These are phyloP conservation scores for Aspergillus sp. DNA, from an alignment of 2,329 filamentous ascomycete genomes.

Conservation along the genomic window DNA sequence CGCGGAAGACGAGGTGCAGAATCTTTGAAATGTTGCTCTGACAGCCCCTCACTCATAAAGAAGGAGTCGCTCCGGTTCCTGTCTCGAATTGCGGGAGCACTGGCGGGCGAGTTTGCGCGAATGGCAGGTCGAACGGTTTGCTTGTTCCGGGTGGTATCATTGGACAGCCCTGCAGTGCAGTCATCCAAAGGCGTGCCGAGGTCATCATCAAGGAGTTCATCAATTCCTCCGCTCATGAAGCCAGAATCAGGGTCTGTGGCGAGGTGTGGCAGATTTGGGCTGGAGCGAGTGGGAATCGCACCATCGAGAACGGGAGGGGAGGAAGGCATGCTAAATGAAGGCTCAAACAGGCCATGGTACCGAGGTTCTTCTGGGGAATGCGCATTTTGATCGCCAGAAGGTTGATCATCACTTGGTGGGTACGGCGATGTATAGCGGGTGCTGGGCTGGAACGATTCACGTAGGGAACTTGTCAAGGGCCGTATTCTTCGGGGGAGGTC, in stretches of 20 bases:
- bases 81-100: conserved; percentile 13
- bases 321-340: conserved; percentile 76
- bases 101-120: conserved; percentile 21
- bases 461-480: conserved; percentile 48
- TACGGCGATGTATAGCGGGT: conserved; percentile 37
- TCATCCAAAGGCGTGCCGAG: conserved; percentile 22
- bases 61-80: conserved; percentile 13
- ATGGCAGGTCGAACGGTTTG: conserved; percentile 17
- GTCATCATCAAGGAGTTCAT: conserved; percentile 63
- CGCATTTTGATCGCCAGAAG: conserved; percentile 39
- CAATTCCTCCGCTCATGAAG: conserved; percentile 72
- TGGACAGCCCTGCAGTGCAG: conserved; percentile 11
- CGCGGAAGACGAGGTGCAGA: conserved; percentile 16
- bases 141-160: conserved; percentile 13
- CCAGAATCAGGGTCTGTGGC: conserved; percentile 61
- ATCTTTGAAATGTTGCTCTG: conserved; percentile 17
- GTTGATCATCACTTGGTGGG: conserved; percentile 27
- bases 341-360: conserved; percentile 51
- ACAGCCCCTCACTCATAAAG: conserved; percentile 12
- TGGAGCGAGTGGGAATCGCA: conserved; percentile 63
- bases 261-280: conserved; percentile 63
- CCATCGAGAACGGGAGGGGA: conserved; percentile 75
- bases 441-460: conserved; percentile 52
- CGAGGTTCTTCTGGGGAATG: conserved; percentile 46
- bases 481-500: conserved; percentile 26